Conservation (phyloP, 352 stramenopile species). For the Phytophthora niederhauseri region DNA sequence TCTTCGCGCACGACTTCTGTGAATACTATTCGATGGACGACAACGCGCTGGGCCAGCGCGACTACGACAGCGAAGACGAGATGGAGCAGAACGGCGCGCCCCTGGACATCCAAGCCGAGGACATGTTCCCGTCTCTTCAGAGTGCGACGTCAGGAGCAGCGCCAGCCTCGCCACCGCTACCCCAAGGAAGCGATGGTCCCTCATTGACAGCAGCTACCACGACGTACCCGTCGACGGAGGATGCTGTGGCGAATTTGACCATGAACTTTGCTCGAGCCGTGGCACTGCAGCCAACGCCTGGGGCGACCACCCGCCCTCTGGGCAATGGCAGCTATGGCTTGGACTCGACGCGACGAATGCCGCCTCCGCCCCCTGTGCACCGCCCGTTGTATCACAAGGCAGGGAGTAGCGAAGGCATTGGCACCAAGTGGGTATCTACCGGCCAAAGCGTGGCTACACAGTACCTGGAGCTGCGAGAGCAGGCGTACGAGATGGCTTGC, state of each 20-base stretch:
- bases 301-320: neutral
- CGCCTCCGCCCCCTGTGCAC: slow-evolving; percentile 26
- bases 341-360: slow-evolving; percentile 23
- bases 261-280: slow-evolving; percentile 87
- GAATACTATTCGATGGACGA: slow-evolving; percentile 76
- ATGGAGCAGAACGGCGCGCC: slow-evolving; percentile 43
- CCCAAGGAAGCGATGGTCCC: slow-evolving; percentile 8
- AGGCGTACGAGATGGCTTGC: slow-evolving; percentile 81
- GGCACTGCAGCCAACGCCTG: slow-evolving; percentile 49
- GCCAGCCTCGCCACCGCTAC: slow-evolving; percentile 14
- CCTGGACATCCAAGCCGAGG: slow-evolving; percentile 72
- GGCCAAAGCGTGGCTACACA: slow-evolving; percentile 62
- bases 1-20: slow-evolving; percentile 84
- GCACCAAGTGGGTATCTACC: slow-evolving; percentile 68
- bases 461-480: slow-evolving; percentile 78
- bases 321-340: slow-evolving; percentile 24
- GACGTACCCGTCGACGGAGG: slow-evolving; percentile 32
- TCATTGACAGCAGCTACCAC: slow-evolving; percentile 12
- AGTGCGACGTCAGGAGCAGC: slow-evolving; percentile 26
- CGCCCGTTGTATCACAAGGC: slow-evolving; percentile 67
- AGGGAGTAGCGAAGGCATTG: slow-evolving; percentile 41
- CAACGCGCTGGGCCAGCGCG: slow-evolving; percentile 40
- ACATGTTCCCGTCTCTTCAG: slow-evolving; percentile 82
- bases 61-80: slow-evolving; percentile 86
- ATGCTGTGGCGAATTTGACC: slow-evolving; percentile 44